These are phyloP conservation scores for Collybiopsis confluens DNA, from an alignment of 768 basidiomycete genomes.

Conservation along the genomic window DNA sequence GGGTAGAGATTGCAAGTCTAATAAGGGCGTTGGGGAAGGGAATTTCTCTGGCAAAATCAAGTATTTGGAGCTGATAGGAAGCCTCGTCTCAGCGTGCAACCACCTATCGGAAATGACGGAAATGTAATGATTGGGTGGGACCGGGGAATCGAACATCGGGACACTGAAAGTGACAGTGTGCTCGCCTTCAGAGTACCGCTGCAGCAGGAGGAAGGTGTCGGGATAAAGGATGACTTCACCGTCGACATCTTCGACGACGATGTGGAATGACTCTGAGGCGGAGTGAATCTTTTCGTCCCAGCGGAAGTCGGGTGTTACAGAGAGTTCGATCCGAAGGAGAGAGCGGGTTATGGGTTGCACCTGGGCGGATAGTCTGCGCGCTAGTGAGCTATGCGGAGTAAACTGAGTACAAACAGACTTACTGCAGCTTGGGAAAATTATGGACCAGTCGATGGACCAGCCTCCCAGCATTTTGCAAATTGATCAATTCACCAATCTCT, in stretches of 20 bases:
- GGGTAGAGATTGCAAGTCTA: conserved; percentile 89
- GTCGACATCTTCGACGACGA: conserved; percentile 95
- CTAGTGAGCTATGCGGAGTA: background rate
- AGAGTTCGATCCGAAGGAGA: conserved; percentile 86
- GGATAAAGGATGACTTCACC: conserved; percentile 96
- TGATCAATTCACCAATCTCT: conserved; percentile 93
- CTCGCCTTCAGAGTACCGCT: conserved; percentile 89
- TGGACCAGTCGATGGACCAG: conserved; percentile 92
- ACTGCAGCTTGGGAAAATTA: conserved; percentile 93
- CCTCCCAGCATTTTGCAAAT: conserved; percentile 88
- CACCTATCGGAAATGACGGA: conserved; percentile 93
- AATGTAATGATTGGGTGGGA: conserved; percentile 98
- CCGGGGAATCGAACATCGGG: conserved; percentile 87
- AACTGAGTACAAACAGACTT: conserved; percentile 20
- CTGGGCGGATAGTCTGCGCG: conserved; percentile 77
- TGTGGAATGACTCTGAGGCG: conserved; percentile 83
- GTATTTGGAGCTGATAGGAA: conserved; percentile 97
- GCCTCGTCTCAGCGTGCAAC: conserved; percentile 90
- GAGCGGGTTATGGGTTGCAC: conserved; percentile 96
- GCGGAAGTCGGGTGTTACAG: conserved; percentile 95
- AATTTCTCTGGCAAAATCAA: conserved; percentile 96
- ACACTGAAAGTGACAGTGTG: conserved; percentile 94
- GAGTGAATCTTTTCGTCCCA: conserved; percentile 98
- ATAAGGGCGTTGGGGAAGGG: conserved; percentile 86
- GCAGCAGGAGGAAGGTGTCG: conserved; percentile 87